These are phyloP conservation scores for Verbena officinalis DNA, from an alignment of 257 asterid genomes.

Conservation along the genomic window DNA sequence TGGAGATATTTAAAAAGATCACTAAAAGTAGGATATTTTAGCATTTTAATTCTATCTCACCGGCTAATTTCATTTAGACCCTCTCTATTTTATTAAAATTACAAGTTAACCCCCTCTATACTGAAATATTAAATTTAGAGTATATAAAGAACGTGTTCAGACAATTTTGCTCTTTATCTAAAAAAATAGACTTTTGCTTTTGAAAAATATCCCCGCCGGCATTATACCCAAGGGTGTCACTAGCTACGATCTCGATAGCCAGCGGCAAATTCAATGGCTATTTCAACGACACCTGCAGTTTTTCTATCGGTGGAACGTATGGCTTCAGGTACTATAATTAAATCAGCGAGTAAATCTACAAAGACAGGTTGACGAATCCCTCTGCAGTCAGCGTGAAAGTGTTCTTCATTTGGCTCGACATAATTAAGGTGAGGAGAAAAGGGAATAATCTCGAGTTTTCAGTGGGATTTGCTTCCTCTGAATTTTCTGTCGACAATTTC, in stretches of 20 bases:
- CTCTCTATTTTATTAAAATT: too few species aligned
- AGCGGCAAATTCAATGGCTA: constrained; percentile 52
- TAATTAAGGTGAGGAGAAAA: constrained; percentile 50
- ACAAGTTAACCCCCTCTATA: too few species aligned
- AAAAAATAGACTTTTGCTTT: too few species aligned
- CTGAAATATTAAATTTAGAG: too few species aligned
- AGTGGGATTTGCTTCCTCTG: constrained; percentile 66
- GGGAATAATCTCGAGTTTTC: constrained; percentile 56
- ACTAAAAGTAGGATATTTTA: too few species aligned
- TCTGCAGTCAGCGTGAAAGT: constrained; percentile 59
- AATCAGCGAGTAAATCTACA: constrained; percentile 45
- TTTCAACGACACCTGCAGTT: constrained; percentile 55
- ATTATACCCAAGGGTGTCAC: constrained; percentile 57
- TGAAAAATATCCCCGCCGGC: constrained; percentile 56
- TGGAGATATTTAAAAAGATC: too few species aligned
- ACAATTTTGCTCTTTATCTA: too few species aligned
- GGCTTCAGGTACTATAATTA: constrained; percentile 46
- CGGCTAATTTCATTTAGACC: too few species aligned
- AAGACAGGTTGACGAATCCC: constrained; percentile 37
- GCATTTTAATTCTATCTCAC: too few species aligned
- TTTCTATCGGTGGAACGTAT: constrained; percentile 58
- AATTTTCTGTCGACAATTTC: constrained; percentile 52
- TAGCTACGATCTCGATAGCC: constrained; percentile 48
- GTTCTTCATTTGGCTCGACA: constrained; percentile 55
- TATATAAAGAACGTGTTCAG: too few species aligned